Evolutionary conservation across 139 green algal species (phyloP).

Genomic region (Nannochloris sp.): DNA sequence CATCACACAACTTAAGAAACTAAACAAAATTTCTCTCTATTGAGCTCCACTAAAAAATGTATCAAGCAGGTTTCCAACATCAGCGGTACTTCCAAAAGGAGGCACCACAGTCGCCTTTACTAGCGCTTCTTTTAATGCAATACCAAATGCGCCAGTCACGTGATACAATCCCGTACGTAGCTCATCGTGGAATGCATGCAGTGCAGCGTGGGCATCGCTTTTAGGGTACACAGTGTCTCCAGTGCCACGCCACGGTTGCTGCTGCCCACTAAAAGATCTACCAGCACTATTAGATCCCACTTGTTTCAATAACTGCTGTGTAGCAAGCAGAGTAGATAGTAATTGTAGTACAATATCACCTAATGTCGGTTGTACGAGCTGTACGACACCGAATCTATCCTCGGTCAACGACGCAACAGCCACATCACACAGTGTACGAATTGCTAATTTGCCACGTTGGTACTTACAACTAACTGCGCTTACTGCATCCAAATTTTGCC

Average conservation of each 20-base stretch:
- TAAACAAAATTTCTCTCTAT: neutral
- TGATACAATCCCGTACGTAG: slow-evolving; percentile 11
- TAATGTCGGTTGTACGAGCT: slow-evolving; percentile 4
- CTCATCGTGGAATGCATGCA: slow-evolving; percentile 7
- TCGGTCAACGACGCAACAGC: slow-evolving; percentile 6
- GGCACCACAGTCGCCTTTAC: neutral
- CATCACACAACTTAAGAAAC: too few species aligned
- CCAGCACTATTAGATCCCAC: neutral
- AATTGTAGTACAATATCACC: slow-evolving; percentile 19
- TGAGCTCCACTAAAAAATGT: slow-evolving; percentile 1
- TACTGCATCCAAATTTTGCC: slow-evolving; percentile 1
- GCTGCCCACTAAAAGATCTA: slow-evolving; percentile 1
- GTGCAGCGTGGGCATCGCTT: neutral
- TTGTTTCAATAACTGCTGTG: slow-evolving; percentile 6
- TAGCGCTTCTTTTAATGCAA: slow-evolving; percentile 1
- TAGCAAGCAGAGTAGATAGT: slow-evolving; percentile 11
- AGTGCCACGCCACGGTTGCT: slow-evolving; percentile 14
- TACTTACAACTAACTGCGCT: slow-evolving; percentile 5
- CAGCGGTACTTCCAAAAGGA: neutral
- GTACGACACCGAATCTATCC: slow-evolving; percentile 28
- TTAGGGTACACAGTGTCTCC: slow-evolving; percentile 3
- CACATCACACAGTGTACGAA: slow-evolving; percentile 7
- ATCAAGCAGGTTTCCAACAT: slow-evolving; percentile 12
- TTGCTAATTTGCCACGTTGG: neutral
- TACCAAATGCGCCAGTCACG: slow-evolving; percentile 6